Base-by-base conservation (phyloP, 352 stramenopile species). In the Hyphochytrium catenoides region DNA sequence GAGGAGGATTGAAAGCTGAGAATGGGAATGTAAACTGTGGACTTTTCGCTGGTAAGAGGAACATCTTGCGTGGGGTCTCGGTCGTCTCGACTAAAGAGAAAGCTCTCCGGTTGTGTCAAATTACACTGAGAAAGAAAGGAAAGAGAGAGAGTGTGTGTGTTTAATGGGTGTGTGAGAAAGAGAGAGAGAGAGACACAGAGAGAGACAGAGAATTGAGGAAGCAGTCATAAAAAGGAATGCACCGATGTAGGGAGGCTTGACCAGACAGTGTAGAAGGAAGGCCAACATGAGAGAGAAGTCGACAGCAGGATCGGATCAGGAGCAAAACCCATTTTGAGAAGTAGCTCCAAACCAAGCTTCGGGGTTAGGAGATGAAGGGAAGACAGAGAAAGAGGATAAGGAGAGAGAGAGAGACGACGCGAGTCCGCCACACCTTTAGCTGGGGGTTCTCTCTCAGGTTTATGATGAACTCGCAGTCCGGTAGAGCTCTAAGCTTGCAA, bases 401-500 rank as follows among this genome's bases (percentile, higher is more conserved):
- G n/a, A n/a, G n/a, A n/a, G n/a, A n/a, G n/a, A n/a, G n/a, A n/a
- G n/a, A n/a, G n/a, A n/a, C n/a, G n/a, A n/a, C n/a, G n/a, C n/a
- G n/a, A n/a, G n/a, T n/a, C n/a, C n/a, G n/a, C n/a, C 45, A 3
- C 26, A 82, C 68, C 63, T 98, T 98, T 17, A 98, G 59, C 44
- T 97, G 87, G 20, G 91, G 91, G 55, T 97, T 95, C 56, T 97
- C 85, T 31, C 90, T 68, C 55, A 97, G 98, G 65, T 98, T 98
- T 47, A 98, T 85, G 61, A 98, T 97, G 45, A 98, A 98, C 54
- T 98, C 91, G 51, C 86, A 97, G 55, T 98, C 91, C 3, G 87
- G 77, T 32, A 98, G 77, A 27, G 77, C 54, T 22, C 88, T 72
- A 38, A 93, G 52, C 42, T 76, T 67, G 62, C 89, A 98, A 4